Percentiles rank a stretch among this genome's conserved stretches.
phyloP scores from a whole-genome alignment of 495 filamentous ascomycete genomes.

The Alectoria sarmentosa region DNA sequence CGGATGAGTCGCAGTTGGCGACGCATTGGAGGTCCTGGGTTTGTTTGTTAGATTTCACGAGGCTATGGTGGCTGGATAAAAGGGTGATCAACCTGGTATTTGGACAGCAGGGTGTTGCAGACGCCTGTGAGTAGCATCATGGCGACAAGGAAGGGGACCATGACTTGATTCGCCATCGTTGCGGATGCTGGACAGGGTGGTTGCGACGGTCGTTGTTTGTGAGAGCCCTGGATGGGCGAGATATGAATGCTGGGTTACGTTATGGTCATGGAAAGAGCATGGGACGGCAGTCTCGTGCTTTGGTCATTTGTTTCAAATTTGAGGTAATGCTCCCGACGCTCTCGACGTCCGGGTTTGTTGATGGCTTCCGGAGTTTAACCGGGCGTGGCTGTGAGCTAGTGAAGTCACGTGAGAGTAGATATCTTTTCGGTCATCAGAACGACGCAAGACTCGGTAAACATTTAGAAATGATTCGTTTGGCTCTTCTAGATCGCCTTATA shows the following conservation, averaged over 20 bases:
- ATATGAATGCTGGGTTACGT: background rate
- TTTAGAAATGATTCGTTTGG: background rate
- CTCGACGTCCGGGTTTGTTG: too few species aligned
- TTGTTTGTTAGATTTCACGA: conserved; percentile 14
- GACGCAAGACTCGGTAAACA: background rate
- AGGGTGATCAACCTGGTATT: conserved; percentile 64
- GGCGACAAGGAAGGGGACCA: conserved; percentile 74
- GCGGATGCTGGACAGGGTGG: background rate
- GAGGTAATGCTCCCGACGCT: too few species aligned
- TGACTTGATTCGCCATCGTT: conserved; percentile 49
- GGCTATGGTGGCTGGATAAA: background rate
- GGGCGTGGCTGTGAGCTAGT: background rate
- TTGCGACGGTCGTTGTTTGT: background rate
- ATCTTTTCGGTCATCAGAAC: background rate
- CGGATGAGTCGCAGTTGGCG: conserved; percentile 69
- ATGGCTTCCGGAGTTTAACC: background rate
- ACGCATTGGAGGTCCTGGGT: conserved; percentile 94
- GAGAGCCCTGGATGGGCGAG: background rate
- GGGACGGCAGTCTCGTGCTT: background rate
- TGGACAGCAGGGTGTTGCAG: conserved; percentile 94
- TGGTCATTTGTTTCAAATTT: background rate
- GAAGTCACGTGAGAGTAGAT: background rate
- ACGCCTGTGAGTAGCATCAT: conserved; percentile 94
- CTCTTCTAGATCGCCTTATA: background rate
- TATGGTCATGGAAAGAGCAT: background rate